Conservation (phyloP, 805 yeast genomes). For the Suhomyces pyralidae region DNA sequence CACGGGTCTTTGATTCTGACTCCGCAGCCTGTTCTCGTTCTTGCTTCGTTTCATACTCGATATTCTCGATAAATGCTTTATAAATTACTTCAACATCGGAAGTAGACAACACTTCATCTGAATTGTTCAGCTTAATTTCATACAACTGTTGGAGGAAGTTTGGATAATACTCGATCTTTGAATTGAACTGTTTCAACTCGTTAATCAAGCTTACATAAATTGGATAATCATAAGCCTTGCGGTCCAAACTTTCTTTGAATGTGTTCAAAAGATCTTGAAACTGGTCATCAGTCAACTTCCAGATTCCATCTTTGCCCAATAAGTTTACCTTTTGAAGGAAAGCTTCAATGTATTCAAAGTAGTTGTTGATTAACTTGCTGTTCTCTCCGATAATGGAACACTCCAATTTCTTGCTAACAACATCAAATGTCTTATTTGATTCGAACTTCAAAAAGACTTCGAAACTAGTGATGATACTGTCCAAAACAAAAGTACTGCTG, state of each 20-base stretch:
- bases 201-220: conserved; percentile 9
- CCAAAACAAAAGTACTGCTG: conserved; percentile 31
- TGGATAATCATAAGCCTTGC: conserved; percentile 10
- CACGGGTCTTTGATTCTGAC: neutral
- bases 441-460: conserved; percentile 26
- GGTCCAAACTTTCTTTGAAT: conserved; percentile 5
- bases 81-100: conserved; percentile 17
- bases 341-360: conserved; percentile 4
- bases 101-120: conserved; percentile 6
- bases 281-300: conserved; percentile 12
- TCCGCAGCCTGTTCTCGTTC: neutral
- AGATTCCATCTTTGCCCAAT: conserved; percentile 6
- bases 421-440: conserved; percentile 8
- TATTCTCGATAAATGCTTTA: conserved; percentile 16
- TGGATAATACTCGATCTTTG: conserved; percentile 19
- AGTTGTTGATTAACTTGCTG: conserved; percentile 11
- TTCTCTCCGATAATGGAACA: conserved; percentile 14
- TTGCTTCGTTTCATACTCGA: conserved; percentile 11
- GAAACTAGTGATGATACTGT: conserved; percentile 28
- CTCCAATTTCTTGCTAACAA: conserved; percentile 3
- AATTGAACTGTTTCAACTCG: conserved; percentile 14
- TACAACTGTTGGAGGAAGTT: conserved; percentile 16
- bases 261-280: conserved; percentile 10
- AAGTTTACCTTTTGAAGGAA: conserved; percentile 6
- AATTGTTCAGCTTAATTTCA: conserved; percentile 11